Evolutionary conservation across 495 filamentous ascomycete genomes (phyloP).

Genomic region (Letharia columbiana): DNA sequence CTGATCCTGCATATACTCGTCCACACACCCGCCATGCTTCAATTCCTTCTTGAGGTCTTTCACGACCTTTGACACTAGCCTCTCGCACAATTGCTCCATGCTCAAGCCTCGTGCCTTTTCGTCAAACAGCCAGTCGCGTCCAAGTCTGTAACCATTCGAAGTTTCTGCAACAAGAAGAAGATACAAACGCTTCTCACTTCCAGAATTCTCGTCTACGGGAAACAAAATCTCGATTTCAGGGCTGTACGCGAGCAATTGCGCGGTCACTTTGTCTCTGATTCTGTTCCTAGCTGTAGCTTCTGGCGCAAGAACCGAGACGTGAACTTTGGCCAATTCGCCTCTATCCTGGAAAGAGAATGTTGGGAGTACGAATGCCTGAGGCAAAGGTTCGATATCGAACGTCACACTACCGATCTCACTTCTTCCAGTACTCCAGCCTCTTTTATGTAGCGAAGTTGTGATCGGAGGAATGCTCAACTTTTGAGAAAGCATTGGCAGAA

Average conservation of each 20-base stretch:
- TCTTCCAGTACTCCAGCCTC: slow-evolving; percentile 61
- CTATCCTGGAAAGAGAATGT: slow-evolving; percentile 37
- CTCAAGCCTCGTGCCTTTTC: slow-evolving; percentile 28
- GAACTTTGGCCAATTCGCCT: slow-evolving; percentile 47
- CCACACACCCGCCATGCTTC: slow-evolving; percentile 46
- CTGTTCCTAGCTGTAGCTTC: slow-evolving; percentile 20
- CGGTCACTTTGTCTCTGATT: slow-evolving; percentile 15
- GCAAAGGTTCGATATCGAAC: slow-evolving; percentile 50
- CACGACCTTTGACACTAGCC: slow-evolving; percentile 43
- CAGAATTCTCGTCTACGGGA: slow-evolving; percentile 48
- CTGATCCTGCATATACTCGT: slow-evolving; percentile 71
- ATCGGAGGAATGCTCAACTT: slow-evolving; percentile 52
- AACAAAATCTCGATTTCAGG: slow-evolving; percentile 43
- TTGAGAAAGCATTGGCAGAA: slow-evolving; percentile 56
- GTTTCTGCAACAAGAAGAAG: slow-evolving; percentile 66
- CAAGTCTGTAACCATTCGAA: slow-evolving; percentile 52
- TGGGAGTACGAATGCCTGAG: slow-evolving; percentile 36
- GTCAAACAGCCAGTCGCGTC: slow-evolving; percentile 55
- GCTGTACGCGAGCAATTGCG: slow-evolving; percentile 25
- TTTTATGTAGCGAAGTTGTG: slow-evolving; percentile 43
- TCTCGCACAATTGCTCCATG: slow-evolving; percentile 4
- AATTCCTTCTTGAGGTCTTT: slow-evolving; percentile 52
- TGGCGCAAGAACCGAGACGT: slow-evolving; percentile 52
- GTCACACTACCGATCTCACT: slow-evolving; percentile 48
- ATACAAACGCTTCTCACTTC: slow-evolving; percentile 54